A percentile compares a stretch with the other conserved stretches of the same genome.
These are phyloP conservation scores for Plasmopara halstedii DNA, from an alignment of 352 stramenopile species.

Conservation along the genomic window DNA sequence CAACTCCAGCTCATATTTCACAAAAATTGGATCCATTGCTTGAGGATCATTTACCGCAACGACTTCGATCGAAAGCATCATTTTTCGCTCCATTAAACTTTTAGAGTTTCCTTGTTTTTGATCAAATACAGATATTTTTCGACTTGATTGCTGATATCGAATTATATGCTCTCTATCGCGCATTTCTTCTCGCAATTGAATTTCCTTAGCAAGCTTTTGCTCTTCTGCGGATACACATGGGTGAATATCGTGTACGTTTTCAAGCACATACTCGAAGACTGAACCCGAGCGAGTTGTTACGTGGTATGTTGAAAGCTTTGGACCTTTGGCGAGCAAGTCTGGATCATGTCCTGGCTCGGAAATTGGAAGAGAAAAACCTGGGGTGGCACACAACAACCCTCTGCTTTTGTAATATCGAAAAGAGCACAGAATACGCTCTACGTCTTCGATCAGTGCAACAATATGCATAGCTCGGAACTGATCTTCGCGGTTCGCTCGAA, in stretches of 20 bases:
- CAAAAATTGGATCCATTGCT: conserved; percentile 17
- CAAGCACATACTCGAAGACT: conserved; percentile 50
- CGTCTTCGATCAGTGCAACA: conserved; percentile 28
- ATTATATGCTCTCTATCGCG: conserved; percentile 21
- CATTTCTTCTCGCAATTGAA: conserved; percentile 37
- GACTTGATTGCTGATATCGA: conserved; percentile 23
- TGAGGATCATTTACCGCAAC: conserved; percentile 19
- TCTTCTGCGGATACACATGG: conserved; percentile 31
- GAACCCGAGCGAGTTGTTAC: conserved; percentile 22
- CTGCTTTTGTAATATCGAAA: conserved; percentile 42
- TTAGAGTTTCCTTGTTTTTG: neutral
- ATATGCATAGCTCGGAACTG: conserved; percentile 58
- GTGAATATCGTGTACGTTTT: conserved; percentile 52
- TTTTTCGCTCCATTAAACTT: neutral
- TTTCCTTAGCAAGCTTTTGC: conserved; percentile 28
- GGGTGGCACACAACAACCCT: conserved; percentile 44
- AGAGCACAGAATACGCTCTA: conserved; percentile 38
- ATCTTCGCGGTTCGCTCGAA: conserved; percentile 45
- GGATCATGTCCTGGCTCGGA: conserved; percentile 26
- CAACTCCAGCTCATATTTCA: conserved; percentile 23
- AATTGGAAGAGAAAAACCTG: conserved; percentile 43
- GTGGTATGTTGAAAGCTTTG: conserved; percentile 41
- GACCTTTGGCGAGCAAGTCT: conserved; percentile 24
- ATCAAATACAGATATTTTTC: neutral
- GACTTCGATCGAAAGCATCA: conserved; percentile 24